Conservation (phyloP, 2,329 filamentous ascomycete genomes). For the Colletotrichum chlorophyti region DNA sequence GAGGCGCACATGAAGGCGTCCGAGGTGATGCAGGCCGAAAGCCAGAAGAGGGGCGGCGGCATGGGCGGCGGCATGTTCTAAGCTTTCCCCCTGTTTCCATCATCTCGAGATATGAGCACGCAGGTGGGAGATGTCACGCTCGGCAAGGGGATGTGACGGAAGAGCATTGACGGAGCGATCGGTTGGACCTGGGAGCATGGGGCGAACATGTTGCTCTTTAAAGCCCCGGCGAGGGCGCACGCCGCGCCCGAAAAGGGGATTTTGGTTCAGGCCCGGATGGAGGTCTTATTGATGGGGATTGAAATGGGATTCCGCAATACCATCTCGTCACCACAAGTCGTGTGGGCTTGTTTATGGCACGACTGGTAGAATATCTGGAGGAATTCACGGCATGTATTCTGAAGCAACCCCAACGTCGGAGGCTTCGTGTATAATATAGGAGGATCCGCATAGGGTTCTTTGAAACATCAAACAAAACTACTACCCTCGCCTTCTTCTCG, state of each 20-base stretch:
- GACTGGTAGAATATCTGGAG: background rate
- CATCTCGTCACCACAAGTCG: background rate
- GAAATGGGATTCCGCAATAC: too few species aligned
- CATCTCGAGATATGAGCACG: too few species aligned
- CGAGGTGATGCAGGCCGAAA: constrained; percentile 93
- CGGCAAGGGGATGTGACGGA: too few species aligned
- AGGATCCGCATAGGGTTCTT: background rate
- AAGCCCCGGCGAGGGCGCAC: too few species aligned
- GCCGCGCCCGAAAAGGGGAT: too few species aligned
- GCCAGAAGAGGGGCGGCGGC: constrained; percentile 68
- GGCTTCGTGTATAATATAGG: constrained; percentile 7
- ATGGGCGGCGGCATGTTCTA: constrained; percentile 57
- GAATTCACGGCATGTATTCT: background rate
- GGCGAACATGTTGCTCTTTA: too few species aligned
- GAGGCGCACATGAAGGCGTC: constrained; percentile 98
- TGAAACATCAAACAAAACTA: background rate
- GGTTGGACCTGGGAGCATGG: background rate
- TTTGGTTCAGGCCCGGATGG: too few species aligned
- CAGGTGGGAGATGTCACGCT: too few species aligned
- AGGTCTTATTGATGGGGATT: too few species aligned
- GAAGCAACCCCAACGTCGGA: background rate
- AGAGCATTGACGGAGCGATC: too few species aligned
- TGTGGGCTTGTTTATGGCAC: background rate
- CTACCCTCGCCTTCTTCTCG: constrained; percentile 1
- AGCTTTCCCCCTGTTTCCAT: constrained; percentile 15